phyloP scores from a whole-genome alignment of 2,329 filamentous ascomycete species.

The Chaetomium olivaceum region DNA sequence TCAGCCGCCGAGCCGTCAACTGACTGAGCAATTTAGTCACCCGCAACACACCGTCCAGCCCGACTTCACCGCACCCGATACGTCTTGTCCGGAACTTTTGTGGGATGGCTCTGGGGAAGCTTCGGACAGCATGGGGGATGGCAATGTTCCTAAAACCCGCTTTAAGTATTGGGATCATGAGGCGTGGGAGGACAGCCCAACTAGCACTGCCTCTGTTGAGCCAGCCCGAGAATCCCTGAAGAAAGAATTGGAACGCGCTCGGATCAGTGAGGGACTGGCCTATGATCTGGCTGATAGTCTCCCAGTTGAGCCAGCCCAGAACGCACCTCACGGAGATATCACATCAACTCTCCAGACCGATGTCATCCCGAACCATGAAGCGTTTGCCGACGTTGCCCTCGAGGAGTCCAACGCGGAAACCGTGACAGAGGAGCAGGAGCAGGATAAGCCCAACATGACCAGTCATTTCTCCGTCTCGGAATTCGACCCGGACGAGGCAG shows the following conservation, averaged over 20 bases:
- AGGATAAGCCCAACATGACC: constrained; percentile 2
- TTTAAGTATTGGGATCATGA: background rate
- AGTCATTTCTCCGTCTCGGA: constrained; percentile 15
- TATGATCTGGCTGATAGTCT: background rate
- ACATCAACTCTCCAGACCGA: background rate
- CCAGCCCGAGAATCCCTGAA: background rate
- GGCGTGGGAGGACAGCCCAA: background rate
- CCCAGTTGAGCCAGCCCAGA: background rate
- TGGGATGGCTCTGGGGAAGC: background rate
- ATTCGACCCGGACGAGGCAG: constrained; percentile 5
- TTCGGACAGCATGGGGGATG: background rate
- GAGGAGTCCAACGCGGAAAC: background rate
- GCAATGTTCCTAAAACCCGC: background rate
- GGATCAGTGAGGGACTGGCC: background rate
- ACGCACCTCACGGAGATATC: background rate
- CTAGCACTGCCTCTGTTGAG: background rate
- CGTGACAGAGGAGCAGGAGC: background rate
- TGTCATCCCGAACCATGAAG: no score
- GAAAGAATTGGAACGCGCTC: background rate
- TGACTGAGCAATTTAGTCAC: background rate
- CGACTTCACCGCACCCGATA: background rate
- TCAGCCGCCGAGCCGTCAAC: background rate
- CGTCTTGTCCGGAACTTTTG: background rate
- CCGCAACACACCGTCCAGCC: background rate
- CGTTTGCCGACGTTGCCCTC: background rate